phyloP scores from a whole-genome alignment of 805 yeast species.

The Metschnikowia similis region DNA sequence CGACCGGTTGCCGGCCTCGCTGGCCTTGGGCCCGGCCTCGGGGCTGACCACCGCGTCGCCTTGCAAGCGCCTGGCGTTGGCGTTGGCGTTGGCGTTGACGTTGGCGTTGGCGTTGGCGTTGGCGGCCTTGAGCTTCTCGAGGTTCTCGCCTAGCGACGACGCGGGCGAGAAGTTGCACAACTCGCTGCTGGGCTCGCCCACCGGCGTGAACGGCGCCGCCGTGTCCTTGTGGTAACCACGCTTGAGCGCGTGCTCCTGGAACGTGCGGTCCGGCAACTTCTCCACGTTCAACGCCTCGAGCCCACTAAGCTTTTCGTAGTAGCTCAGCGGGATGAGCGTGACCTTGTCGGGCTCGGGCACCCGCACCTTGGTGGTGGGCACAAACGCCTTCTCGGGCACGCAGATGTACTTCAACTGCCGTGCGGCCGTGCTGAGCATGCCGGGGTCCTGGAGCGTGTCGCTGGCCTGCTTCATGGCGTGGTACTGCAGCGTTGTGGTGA shows the following conservation, averaged over 20 bases:
- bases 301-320: conserved; percentile 55
- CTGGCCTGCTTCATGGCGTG: conserved; percentile 19
- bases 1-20: conserved; percentile 11
- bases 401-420: conserved; percentile 45
- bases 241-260: conserved; percentile 43
- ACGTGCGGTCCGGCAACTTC: conserved; percentile 41
- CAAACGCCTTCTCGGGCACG: conserved; percentile 55
- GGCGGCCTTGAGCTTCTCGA: background rate
- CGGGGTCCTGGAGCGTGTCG: conserved; percentile 14
- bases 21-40: too few species aligned
- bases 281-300: conserved; percentile 42
- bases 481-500: conserved; percentile 31
- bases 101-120: background rate
- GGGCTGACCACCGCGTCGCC: too few species aligned
- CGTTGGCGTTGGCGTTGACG: background rate
- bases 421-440: conserved; percentile 37
- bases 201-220: conserved; percentile 19
- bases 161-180: conserved; percentile 20
- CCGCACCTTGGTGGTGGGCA: conserved; percentile 59
- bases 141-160: conserved; percentile 8
- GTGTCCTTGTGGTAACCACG: conserved; percentile 42
- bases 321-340: conserved; percentile 60
- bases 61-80: background rate
- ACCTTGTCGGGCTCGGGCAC: conserved; percentile 53
- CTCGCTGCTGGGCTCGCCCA: conserved; percentile 19